Conservation (phyloP, 2,329 filamentous ascomycete genomes). For the Colletotrichum ledebouriae region DNA sequence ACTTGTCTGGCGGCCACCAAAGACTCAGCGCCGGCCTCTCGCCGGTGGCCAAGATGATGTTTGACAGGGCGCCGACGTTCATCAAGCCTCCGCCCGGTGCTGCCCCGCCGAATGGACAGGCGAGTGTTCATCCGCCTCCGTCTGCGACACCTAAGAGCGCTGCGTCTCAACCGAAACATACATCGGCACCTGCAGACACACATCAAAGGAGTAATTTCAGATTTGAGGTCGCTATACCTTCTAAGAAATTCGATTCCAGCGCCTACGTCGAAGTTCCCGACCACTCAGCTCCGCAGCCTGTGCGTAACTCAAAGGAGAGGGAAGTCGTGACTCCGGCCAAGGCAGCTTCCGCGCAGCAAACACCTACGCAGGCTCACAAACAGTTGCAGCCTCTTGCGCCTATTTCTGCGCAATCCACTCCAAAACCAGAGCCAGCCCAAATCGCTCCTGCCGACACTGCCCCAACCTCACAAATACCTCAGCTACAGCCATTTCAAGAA, state of each 20-base stretch:
- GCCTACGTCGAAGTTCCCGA: constrained; percentile 53
- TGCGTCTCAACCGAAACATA: constrained; percentile 27
- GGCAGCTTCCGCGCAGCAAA: constrained; percentile 12
- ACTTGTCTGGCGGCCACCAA: constrained; percentile 18
- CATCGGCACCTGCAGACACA: constrained; percentile 47
- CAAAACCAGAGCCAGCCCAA: background rate
- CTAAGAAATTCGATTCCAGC: constrained; percentile 57
- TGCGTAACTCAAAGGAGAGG: constrained; percentile 18
- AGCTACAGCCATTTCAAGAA: background rate
- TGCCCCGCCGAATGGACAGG: constrained; percentile 48
- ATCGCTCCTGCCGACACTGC: constrained; percentile 3
- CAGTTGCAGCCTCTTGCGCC: constrained; percentile 1
- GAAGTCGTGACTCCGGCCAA: constrained; percentile 12
- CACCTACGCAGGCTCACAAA: background rate
- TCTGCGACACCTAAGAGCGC: constrained; percentile 43
- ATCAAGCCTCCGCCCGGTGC: constrained; percentile 57
- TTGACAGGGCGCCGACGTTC: constrained; percentile 57
- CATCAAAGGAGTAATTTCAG: constrained; percentile 54
- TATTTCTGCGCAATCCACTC: background rate
- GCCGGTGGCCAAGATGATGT: constrained; percentile 64
- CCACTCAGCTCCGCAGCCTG: constrained; percentile 44
- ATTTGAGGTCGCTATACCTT: constrained; percentile 64
- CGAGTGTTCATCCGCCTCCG: constrained; percentile 24
- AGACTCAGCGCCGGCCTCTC: constrained; percentile 59
- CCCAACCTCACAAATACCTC: background rate